Evolutionary conservation across 2,329 filamentous ascomycete genomes (phyloP), one percentile per base, ranked within the genome.

Genomic region (Cordyceps cicadae): DNA sequence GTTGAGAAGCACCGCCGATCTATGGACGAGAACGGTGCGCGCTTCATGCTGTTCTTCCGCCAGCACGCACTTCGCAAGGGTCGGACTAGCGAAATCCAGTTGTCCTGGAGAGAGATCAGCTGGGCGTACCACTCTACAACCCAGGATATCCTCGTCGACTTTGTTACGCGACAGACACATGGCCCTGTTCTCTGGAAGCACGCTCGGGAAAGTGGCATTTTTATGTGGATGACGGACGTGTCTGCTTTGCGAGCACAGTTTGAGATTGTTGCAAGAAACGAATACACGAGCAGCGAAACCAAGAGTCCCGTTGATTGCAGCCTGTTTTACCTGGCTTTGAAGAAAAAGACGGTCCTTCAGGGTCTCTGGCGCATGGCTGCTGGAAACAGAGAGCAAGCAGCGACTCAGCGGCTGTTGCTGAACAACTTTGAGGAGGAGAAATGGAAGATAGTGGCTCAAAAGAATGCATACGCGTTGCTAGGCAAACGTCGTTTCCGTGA

Each of bases 391-490:
- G 95, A 99, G 72, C 94, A 97, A 73, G 78, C 74, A 2, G 86
- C 88, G 0, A 99, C 94, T 0, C 84, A 87, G 62, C 86, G 84
- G 63, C 80, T 99, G 34, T 78, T 99, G 24, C 82, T 87, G n/a
- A 95, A 97, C 69, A 92, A 97, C 71, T 99, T 99, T 72, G 81
- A 85, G 4, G 89, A 96, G 63, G 81, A 87, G 0, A 88, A 90
- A 66, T 97, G 94, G 90, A 89, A 84, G 71, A 96, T 89, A 1
- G 86, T 90, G 5, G 94, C 94, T 0, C 77, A 96, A 62, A 99
- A 99, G 75, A 99, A 99, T 71, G 94, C 94, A 0, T 99, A 97
- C 74, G 93, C 94, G 3, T 75, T 99, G 59, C 87, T 99, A 70
- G 94, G 93, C 65, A 95, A 92, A 74, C 84, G 91, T 50, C 82